Conservation (phyloP, 768 basidiomycete genomes). For the Lactifluus echinatus region DNA sequence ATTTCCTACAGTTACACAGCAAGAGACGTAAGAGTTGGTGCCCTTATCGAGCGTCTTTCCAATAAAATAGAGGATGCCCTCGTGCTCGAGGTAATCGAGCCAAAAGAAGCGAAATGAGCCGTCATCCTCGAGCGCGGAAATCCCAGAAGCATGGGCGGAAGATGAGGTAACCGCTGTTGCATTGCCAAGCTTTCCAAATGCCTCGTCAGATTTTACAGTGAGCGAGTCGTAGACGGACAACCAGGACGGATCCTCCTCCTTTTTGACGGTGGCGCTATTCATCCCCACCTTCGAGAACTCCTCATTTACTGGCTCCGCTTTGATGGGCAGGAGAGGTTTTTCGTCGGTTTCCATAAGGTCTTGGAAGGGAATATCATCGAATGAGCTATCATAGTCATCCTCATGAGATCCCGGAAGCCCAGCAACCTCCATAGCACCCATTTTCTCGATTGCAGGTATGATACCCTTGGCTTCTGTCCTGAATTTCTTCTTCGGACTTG, state of each 20-base stretch:
- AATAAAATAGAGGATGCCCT: constrained; percentile 78
- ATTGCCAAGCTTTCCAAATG: constrained; percentile 40
- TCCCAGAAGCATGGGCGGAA: constrained; percentile 30
- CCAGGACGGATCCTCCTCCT: constrained; percentile 56
- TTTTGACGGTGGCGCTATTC: constrained; percentile 27
- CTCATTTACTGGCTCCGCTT: constrained; percentile 22
- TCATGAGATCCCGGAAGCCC: constrained; percentile 25
- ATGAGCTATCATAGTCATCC: constrained; percentile 32
- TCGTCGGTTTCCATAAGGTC: constrained; percentile 53
- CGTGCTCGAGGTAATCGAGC: constrained; percentile 87
- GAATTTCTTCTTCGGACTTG: constrained; percentile 65
- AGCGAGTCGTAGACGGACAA: constrained; percentile 69
- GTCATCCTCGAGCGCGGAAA: constrained; percentile 69
- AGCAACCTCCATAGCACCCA: constrained; percentile 52
- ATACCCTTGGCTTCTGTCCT: constrained; percentile 38
- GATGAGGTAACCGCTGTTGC: constrained; percentile 23
- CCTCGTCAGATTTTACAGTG: constrained; percentile 50
- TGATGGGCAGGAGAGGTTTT: constrained; percentile 34
- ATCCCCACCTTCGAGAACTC: constrained; percentile 22
- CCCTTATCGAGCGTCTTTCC: constrained; percentile 85
- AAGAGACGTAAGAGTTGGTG: constrained; percentile 64
- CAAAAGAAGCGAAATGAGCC: constrained; percentile 89
- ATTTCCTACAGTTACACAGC: constrained; percentile 77
- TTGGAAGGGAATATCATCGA: constrained; percentile 53
- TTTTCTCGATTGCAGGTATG: constrained; percentile 47